phyloP scores from a whole-genome alignment of 768 basidiomycete species.

The Pisolithus marmoratus region DNA sequence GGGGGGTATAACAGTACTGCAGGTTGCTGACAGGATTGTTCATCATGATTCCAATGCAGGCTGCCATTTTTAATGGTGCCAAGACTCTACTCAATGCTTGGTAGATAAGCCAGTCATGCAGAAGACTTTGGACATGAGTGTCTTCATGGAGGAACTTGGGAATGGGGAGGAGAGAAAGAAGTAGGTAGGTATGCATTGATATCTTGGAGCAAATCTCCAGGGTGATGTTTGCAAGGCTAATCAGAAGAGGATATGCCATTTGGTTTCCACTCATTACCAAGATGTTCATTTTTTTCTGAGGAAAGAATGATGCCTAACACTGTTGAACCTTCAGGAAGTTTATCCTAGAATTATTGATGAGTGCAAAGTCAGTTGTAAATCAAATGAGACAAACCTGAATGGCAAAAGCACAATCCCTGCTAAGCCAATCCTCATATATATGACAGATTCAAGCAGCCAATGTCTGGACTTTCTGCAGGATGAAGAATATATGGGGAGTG shows the following conservation, averaged over 20 bases:
- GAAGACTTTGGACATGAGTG: constrained; percentile 6
- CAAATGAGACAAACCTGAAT: not conserved
- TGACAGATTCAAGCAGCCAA: no score
- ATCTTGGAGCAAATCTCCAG: no score
- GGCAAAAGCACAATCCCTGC: no score
- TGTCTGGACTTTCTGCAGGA: no score
- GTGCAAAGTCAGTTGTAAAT: constrained; percentile 23
- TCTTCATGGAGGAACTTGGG: constrained; percentile 7
- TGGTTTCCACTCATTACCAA: no score
- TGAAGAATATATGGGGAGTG: no score
- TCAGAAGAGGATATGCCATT: constrained; percentile 13
- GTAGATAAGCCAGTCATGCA: constrained; percentile 15
- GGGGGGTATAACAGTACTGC: constrained; percentile 11
- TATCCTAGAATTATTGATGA: no score
- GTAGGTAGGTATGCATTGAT: no score
- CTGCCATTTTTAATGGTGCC: constrained; percentile 10
- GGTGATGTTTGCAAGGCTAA: not conserved
- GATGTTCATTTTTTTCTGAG: no score
- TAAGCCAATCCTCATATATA: no score
- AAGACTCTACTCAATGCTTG: constrained; percentile 12
- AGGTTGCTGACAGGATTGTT: constrained; percentile 15
- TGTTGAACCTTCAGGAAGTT: no score
- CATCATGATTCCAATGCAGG: constrained; percentile 14
- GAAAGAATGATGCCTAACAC: no score
- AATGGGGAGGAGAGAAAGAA: constrained; percentile 3